A percentile compares a stretch with the other conserved stretches of the same genome.
Conservation (phyloP, 139 green algal genomes). For the Spirogloea muscicola region DNA sequence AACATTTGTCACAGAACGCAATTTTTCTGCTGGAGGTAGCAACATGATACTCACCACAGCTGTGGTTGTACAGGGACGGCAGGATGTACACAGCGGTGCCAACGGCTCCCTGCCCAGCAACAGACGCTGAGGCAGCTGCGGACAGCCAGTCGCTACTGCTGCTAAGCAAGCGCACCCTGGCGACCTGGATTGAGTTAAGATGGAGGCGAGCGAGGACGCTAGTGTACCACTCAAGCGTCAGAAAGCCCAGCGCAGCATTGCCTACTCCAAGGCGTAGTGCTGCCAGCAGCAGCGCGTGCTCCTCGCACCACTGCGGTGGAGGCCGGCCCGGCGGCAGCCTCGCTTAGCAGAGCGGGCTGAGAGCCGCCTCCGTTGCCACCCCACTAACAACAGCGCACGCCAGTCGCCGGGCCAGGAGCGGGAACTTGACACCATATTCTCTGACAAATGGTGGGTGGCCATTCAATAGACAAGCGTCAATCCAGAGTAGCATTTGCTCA, state of each 20-base stretch:
- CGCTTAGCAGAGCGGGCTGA: slow-evolving; percentile 19
- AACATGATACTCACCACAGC: slow-evolving; percentile 34
- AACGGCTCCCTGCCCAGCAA: slow-evolving; percentile 14
- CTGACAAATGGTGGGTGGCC: too few species aligned
- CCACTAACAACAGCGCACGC: slow-evolving; percentile 18
- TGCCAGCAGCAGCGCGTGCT: background rate
- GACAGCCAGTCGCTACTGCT: too few species aligned
- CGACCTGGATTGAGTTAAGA: slow-evolving; percentile 35
- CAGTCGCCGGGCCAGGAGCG: slow-evolving; percentile 7
- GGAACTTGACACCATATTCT: slow-evolving; percentile 30
- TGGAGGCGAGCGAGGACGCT: slow-evolving; percentile 33
- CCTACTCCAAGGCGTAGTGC: background rate
- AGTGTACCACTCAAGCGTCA: slow-evolving; percentile 35
- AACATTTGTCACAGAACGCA: too few species aligned
- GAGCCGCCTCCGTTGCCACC: background rate
- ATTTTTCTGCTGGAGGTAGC: too few species aligned
- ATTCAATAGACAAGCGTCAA: too few species aligned
- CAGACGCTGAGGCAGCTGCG: slow-evolving; percentile 7
- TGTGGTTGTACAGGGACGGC: slow-evolving; percentile 42
- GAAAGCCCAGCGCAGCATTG: slow-evolving; percentile 1
- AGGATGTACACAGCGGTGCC: slow-evolving; percentile 37
- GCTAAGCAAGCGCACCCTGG: too few species aligned
- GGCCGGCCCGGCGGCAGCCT: background rate
- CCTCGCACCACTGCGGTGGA: background rate
- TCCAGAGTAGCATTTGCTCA: too few species aligned